Evolutionary conservation across 495 filamentous ascomycete genomes (phyloP).

Genomic region (Cetradonia linearis): DNA sequence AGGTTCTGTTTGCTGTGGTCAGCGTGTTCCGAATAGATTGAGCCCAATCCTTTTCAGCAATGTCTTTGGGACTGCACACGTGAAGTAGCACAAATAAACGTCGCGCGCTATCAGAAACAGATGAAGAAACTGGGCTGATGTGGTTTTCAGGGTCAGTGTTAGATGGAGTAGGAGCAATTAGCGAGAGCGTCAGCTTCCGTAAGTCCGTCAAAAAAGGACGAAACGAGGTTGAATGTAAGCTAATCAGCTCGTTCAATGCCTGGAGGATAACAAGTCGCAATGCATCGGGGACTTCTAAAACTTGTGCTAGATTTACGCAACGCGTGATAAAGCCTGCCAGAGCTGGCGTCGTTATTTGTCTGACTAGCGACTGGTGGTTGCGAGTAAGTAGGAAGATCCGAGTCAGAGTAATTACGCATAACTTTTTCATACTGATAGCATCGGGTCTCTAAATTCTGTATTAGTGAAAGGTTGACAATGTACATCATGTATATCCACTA

Average conservation of each 20-base stretch:
- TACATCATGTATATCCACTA: too few species aligned
- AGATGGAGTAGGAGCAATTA: slow-evolving; percentile 47
- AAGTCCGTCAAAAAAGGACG: slow-evolving; percentile 63
- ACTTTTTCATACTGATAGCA: slow-evolving; percentile 56
- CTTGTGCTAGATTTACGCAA: slow-evolving; percentile 51
- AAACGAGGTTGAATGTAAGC: slow-evolving; percentile 66
- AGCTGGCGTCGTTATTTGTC: slow-evolving; percentile 78
- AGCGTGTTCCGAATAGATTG: slow-evolving; percentile 50
- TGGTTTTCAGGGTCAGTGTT: slow-evolving; percentile 28
- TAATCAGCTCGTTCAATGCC: slow-evolving; percentile 57
- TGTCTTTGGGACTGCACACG: slow-evolving; percentile 65
- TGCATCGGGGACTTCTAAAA: slow-evolving; percentile 21
- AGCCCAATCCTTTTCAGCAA: slow-evolving; percentile 61
- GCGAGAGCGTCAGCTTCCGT: slow-evolving; percentile 44
- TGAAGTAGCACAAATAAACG: slow-evolving; percentile 58
- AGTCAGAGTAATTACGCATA: slow-evolving; percentile 64
- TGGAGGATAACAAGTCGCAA: slow-evolving; percentile 54
- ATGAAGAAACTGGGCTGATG: slow-evolving; percentile 34
- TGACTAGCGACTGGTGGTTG: slow-evolving; percentile 66
- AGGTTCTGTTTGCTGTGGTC: slow-evolving; percentile 51
- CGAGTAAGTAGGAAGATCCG: slow-evolving; percentile 75
- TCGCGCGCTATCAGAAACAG: slow-evolving; percentile 43
- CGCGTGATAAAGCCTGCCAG: slow-evolving; percentile 62
- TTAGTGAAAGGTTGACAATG: too few species aligned
- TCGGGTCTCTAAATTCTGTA: slow-evolving; percentile 52